Evolutionary conservation across 352 stramenopile species (phyloP).

Genomic region (Thalassiosira sp.): DNA sequence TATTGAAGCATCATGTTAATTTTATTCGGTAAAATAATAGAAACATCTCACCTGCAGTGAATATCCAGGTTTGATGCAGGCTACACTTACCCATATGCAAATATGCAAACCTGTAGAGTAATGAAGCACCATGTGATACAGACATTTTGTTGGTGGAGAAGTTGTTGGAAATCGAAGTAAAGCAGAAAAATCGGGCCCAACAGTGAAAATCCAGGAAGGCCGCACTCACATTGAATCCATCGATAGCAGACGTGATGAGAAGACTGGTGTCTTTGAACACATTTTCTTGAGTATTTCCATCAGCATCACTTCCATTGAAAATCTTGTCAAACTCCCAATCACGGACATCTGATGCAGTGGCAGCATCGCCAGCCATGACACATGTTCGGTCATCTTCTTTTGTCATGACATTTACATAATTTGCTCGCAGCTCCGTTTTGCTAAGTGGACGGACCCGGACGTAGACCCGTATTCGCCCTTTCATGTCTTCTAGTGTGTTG

Average conservation of each 20-base stretch:
- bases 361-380: conserved; percentile 39
- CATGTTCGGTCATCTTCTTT: conserved; percentile 45
- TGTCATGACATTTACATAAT: conserved; percentile 38
- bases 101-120: conserved; percentile 41
- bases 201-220: not conserved
- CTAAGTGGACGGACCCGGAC: conserved; percentile 56
- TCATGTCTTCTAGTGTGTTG: conserved; percentile 74
- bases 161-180: no score
- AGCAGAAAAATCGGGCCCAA: no score
- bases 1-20: no score
- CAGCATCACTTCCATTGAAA: conserved; percentile 39
- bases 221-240: conserved; percentile 73
- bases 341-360: conserved; percentile 39
- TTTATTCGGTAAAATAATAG: no score
- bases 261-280: conserved; percentile 82
- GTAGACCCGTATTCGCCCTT: conserved; percentile 70
- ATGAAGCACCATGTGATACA: no score
- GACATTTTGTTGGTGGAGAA: no score
- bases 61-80: no score
- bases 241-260: conserved; percentile 76
- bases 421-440: conserved; percentile 33
- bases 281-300: conserved; percentile 75
- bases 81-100: conserved; percentile 63
- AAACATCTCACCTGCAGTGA: no score
- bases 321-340: conserved; percentile 75